Evolutionary conservation across 2,329 filamentous ascomycete species (phyloP).

Genomic region (Xylaria sp.): DNA sequence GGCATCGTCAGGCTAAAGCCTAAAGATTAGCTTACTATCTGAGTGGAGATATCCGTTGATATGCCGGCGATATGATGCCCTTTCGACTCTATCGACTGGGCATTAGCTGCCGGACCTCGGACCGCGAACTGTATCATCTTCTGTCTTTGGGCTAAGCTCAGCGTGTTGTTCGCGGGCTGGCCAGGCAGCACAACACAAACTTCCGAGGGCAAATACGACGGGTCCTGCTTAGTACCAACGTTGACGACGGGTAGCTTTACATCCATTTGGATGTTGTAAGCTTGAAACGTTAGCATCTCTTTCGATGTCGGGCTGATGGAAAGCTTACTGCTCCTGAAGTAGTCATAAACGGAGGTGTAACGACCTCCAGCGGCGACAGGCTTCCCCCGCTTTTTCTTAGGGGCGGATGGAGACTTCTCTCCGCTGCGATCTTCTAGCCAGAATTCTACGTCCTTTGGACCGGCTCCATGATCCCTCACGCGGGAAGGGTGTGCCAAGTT

Average conservation of each 20-base stretch:
- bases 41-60: constrained; percentile 43
- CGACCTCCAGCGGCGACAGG: background rate
- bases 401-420: constrained; percentile 18
- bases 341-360: constrained; percentile 33
- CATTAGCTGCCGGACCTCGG: constrained; percentile 65
- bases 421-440: constrained; percentile 51
- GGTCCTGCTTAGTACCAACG: constrained; percentile 63
- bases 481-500: constrained; percentile 4
- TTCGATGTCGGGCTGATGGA: background rate
- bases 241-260: constrained; percentile 64
- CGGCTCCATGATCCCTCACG: background rate
- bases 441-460: constrained; percentile 65
- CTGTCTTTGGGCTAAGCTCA: constrained; percentile 64
- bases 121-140: constrained; percentile 72
- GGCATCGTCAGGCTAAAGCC: background rate
- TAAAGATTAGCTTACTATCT: constrained; percentile 18
- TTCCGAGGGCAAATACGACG: constrained; percentile 69
- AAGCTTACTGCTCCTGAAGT: constrained; percentile 31
- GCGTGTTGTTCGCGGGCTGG: constrained; percentile 62
- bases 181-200: constrained; percentile 67
- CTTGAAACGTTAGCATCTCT: constrained; percentile 14
- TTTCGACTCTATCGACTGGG: constrained; percentile 62
- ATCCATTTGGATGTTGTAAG: background rate
- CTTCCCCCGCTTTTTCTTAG: constrained; percentile 38
- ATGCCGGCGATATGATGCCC: constrained; percentile 64